phyloP scores from a whole-genome alignment of 345 rosid genomes.

The Eutrema japonicum region DNA sequence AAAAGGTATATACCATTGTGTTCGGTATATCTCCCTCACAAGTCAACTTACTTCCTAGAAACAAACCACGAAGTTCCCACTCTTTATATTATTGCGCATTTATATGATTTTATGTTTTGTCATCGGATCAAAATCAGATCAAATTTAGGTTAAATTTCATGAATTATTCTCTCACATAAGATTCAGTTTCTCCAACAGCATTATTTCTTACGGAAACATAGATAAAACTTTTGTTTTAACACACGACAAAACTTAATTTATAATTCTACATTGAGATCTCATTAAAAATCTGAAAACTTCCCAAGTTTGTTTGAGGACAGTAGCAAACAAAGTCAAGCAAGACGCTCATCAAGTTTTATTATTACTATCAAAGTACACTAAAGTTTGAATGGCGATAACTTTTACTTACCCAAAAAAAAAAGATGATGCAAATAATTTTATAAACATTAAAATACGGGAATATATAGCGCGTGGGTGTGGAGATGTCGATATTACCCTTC shows the following conservation, averaged over 20 bases:
- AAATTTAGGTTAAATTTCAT: slow-evolving; percentile 23
- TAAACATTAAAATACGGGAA: too few relatives aligned
- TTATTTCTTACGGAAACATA: too few relatives aligned
- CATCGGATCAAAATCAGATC: slow-evolving; percentile 19
- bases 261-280: background rate
- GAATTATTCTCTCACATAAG: slow-evolving; percentile 18
- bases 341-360: background rate
- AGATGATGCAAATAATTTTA: too few relatives aligned
- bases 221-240: slow-evolving; percentile 21
- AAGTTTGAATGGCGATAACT: background rate
- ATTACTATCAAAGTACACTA: background rate
- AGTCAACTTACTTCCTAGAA: slow-evolving; percentile 43
- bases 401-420: too few relatives aligned
- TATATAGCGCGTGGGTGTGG: too few relatives aligned
- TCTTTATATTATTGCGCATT: slow-evolving; percentile 8
- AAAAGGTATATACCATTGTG: slow-evolving; percentile 38
- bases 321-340: slow-evolving; percentile 1
- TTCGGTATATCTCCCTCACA: slow-evolving; percentile 36
- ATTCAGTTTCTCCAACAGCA: slow-evolving; percentile 19
- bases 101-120: slow-evolving; percentile 13
- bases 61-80: slow-evolving; percentile 37
- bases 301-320: background rate
- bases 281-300: slow-evolving; percentile 13
- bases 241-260: slow-evolving; percentile 15
- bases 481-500: too few relatives aligned